Evolutionary conservation across 495 filamentous ascomycete species (phyloP).

Genomic region (Neurospora discreta): DNA sequence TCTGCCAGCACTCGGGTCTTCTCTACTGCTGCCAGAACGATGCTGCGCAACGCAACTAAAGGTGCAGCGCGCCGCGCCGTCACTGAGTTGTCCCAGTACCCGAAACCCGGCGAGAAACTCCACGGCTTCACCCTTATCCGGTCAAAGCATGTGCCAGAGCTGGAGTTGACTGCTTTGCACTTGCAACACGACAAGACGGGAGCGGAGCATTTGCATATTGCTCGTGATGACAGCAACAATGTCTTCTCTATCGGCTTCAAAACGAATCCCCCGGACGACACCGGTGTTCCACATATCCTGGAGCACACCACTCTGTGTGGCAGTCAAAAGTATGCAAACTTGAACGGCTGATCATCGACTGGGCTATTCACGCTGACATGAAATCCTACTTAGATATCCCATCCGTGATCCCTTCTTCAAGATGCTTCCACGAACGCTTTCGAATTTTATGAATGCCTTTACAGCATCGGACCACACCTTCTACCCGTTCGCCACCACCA

Average conservation of each 20-base stretch:
- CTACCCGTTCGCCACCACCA: slow-evolving; percentile 98
- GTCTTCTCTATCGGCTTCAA: slow-evolving; percentile 98
- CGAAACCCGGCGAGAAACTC: slow-evolving; percentile 68
- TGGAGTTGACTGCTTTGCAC: slow-evolving; percentile 83
- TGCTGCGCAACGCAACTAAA: slow-evolving; percentile 39
- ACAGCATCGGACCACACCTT: slow-evolving; percentile 94
- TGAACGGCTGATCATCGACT: not conserved
- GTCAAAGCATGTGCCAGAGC: slow-evolving; percentile 82
- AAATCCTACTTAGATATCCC: slow-evolving; percentile 55
- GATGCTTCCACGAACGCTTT: slow-evolving; percentile 93
- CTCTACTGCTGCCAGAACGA: slow-evolving; percentile 11
- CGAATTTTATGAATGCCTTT: slow-evolving; percentile 99
- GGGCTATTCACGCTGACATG: slow-evolving; percentile 11
- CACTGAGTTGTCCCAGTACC: slow-evolving; percentile 59
- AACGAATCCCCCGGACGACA: slow-evolving; percentile 94
- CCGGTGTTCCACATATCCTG: slow-evolving; percentile 91
- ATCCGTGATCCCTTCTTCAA: slow-evolving; percentile 98
- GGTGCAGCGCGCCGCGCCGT: slow-evolving; percentile 51
- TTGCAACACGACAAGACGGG: slow-evolving; percentile 87
- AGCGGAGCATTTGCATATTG: slow-evolving; percentile 91
- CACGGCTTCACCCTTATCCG: slow-evolving; percentile 88
- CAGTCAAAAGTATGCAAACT: slow-evolving; percentile 69
- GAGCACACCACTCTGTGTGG: slow-evolving; percentile 96
- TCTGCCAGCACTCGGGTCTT: not conserved
- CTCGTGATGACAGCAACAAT: slow-evolving; percentile 93